Conservation (phyloP, 2,329 filamentous ascomycete genomes). For the Myriangium duriaei region DNA sequence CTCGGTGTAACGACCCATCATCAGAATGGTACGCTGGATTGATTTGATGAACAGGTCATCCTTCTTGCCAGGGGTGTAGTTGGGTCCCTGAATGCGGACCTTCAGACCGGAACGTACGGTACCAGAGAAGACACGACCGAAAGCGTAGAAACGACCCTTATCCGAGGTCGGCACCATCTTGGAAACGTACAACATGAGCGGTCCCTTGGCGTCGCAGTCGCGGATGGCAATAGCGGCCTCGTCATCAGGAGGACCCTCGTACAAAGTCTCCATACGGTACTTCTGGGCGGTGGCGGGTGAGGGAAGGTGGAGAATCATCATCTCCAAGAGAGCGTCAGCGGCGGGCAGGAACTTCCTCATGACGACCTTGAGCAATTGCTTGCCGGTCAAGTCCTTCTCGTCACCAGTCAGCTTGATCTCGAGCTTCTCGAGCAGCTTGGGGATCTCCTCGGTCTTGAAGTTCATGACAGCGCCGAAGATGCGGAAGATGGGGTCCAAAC, state of each 20-base stretch:
- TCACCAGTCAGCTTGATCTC: conserved; percentile 79
- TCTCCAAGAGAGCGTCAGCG: conserved; percentile 95
- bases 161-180: conserved; percentile 99
- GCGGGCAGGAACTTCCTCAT: conserved; percentile 99
- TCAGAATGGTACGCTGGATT: conserved; percentile 98
- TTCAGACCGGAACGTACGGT: conserved; percentile 95
- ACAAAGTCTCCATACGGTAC: conserved; percentile 97
- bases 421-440: conserved; percentile 78
- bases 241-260: conserved; percentile 93
- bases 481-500: conserved; percentile 98
- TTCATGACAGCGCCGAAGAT: conserved; percentile 96
- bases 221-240: conserved; percentile 91
- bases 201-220: conserved; percentile 93
- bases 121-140: conserved; percentile 99
- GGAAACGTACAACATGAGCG: conserved; percentile 99
- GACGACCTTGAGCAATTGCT: conserved; percentile 92
- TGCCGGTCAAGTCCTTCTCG: conserved; percentile 90
- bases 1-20: conserved; percentile 99
- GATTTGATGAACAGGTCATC: conserved; percentile 98
- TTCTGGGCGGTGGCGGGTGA: conserved; percentile 90
- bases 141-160: conserved; percentile 99
- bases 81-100: conserved; percentile 99
- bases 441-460: conserved; percentile 92
- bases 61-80: conserved; percentile 97
- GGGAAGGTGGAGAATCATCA: conserved; percentile 99